Evolutionary conservation across 768 basidiomycete genomes (phyloP), one percentile per base, ranked within the genome.

Genomic region (Mycena alexandri): DNA sequence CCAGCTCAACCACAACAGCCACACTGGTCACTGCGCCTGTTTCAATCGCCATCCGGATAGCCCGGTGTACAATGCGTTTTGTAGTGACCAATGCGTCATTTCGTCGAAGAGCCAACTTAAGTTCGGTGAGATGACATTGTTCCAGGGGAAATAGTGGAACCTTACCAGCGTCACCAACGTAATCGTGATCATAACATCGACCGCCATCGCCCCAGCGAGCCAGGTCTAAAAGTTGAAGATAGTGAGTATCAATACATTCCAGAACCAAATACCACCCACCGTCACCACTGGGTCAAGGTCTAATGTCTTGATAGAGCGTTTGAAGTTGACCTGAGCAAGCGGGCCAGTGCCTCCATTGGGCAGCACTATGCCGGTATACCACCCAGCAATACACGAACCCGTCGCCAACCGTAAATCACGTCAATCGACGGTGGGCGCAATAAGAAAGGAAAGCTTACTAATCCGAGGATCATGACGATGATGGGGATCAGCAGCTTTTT

Each of bases 331-430:
- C 9, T 56, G 57, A 34, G 57, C 57, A 22, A 58, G 44, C 33
- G 57, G 57, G 33, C 57, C 57, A 47, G 44, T 34, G 22, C 57
- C 57, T 33, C 25, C 57, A 22, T 34, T 34, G 19, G 57, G 57
- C 33, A 58, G 57, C 44, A 11, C 57, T 46, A 58, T 58, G 57
- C 57, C 57, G 19, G 57, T 5, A 47, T 58, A 58, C 57, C 57
- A 58, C n/a, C 44, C 57, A 46, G 57, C 44, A 47, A 58, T 21
- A 48, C 58, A 59, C 16, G 58, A 59, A 19, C 10, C 46, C 46
- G 34, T 38, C 11, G 38, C 38, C 38, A 48, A 34, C 58, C 10
- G 46, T 59, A 46, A 29, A 48, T n/a, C 11, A 48, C n/a, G n/a
- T 36, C 46, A 48, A 48, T 47, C 6, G 34, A 24, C 4, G 46